Base-by-base conservation (phyloP, 2,329 filamentous ascomycete genomes). In the Aspergillus melleus region DNA sequence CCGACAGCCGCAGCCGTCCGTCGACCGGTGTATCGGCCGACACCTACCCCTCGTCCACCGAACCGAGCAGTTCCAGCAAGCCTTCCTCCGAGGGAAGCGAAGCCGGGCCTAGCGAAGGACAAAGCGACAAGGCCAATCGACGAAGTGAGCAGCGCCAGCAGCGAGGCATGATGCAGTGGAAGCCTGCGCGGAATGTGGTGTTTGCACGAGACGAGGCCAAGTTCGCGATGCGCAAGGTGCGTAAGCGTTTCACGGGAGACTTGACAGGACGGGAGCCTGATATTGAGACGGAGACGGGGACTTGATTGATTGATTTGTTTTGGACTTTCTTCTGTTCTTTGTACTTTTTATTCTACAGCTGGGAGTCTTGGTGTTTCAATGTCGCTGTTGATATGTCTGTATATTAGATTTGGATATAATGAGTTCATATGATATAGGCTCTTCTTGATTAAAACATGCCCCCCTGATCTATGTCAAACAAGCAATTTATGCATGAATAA, bases 121-220 rank as follows among this genome's bases (percentile, higher is more conserved):
- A 44, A 4, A 71, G 70, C 3, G 74, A 77, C 36, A 74, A 70
- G 61, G 73, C 73, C 11, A 77, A 76, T 54, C 75, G 74, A 61
- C 75, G 77, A 51, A 78, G 74, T 36, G 82, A 97, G 72, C 89
- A 93, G 73, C 86, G 93, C 0, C 92, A 93, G 77, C 92, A 97
- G 67, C 84, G 93, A 11, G 94, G 94, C 0, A 70, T 96, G 72
- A 96, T 97, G 91, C 94, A 98, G 75, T 98, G 93, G 92, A 90
- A 88, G 70, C 93, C 94, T 0, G 90, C 93, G 73, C 84, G 94
- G 46, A 96, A 96, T 72, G 81, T 87, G 22, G 87, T 88, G 66
- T 98, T 97, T 74, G 93, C 89, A 49, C 96, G 95, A 77, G 84
- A 97, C 69, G 91, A 98, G 80, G 87, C 90, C 0, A 89, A 90